Percentiles rank a stretch among this genome's conserved stretches.
These are phyloP conservation scores for Apiospora pterosperma DNA, from an alignment of 2,329 filamentous ascomycete species.

Conservation along the genomic window DNA sequence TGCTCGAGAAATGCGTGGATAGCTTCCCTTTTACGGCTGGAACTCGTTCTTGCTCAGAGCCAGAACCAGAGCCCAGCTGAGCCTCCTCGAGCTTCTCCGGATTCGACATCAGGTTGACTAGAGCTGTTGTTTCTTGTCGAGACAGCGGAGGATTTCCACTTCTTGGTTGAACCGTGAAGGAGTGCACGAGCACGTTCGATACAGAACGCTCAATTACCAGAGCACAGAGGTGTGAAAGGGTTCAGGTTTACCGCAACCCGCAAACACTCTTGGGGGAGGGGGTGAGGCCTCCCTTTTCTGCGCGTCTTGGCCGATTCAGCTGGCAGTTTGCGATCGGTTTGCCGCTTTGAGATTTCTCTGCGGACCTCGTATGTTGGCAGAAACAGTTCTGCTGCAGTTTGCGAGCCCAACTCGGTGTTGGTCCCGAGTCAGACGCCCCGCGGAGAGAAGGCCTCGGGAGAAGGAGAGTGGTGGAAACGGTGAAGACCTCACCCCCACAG, in stretches of 20 bases:
- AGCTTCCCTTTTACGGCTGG: background rate
- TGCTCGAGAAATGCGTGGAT: constrained; percentile 3
- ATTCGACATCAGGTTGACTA: background rate
- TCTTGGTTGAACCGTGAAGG: background rate
- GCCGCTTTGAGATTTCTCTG: background rate
- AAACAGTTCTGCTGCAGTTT: background rate
- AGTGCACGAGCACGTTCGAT: background rate
- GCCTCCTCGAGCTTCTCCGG: background rate
- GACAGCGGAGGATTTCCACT: background rate
- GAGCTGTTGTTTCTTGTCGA: background rate
- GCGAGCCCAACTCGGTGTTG: background rate
- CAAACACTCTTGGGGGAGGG: background rate
- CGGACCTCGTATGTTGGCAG: background rate
- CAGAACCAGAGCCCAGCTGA: background rate
- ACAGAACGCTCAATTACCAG: background rate
- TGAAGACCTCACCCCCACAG: background rate
- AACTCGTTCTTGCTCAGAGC: background rate
- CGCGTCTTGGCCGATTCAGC: background rate
- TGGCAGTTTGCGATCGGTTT: background rate
- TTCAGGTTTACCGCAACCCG: background rate
- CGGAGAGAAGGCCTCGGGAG: background rate
- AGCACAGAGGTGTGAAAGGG: background rate
- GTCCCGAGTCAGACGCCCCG: background rate
- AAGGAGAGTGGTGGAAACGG: background rate
- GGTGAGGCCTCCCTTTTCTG: background rate